These are phyloP conservation scores for Eucalyptus melliodora DNA, from an alignment of 345 rosid genomes.

Conservation along the genomic window DNA sequence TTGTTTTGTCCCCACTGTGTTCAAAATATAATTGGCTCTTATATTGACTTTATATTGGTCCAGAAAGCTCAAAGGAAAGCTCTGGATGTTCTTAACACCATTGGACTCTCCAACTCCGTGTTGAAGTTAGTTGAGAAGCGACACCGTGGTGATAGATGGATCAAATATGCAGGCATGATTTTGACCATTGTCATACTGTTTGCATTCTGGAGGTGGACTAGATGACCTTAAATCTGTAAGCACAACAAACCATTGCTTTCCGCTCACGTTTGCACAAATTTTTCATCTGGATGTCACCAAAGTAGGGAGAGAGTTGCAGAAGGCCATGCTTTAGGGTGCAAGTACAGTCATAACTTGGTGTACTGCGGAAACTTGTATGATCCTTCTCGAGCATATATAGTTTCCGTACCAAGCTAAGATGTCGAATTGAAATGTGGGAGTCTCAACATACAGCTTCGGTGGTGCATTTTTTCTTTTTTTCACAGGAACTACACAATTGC, in stretches of 20 bases:
- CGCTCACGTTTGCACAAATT: neutral
- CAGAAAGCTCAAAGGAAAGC: slow-evolving; percentile 94
- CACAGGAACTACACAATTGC: neutral
- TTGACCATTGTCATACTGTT: slow-evolving; percentile 43
- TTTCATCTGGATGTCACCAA: neutral
- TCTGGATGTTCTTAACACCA: slow-evolving; percentile 73
- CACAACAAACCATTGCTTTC: neutral
- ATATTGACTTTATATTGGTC: neutral
- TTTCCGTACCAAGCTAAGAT: neutral
- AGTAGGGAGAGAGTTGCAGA: neutral
- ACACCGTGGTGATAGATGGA: slow-evolving; percentile 76
- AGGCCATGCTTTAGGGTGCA: neutral
- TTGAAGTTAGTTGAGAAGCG: slow-evolving; percentile 90
- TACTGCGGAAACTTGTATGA: neutral
- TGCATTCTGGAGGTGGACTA: slow-evolving; percentile 55
- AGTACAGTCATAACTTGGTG: neutral
- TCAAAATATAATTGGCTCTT: neutral
- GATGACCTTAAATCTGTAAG: neutral
- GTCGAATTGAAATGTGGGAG: neutral
- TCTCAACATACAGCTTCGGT: neutral
- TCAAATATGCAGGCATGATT: slow-evolving; percentile 80
- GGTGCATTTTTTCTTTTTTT: neutral
- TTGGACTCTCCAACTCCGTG: slow-evolving; percentile 85
- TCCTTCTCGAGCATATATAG: neutral
- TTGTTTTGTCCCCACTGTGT: neutral